phyloP scores from a whole-genome alignment of 306 rosid genomes.

The Cicer judaicum region DNA sequence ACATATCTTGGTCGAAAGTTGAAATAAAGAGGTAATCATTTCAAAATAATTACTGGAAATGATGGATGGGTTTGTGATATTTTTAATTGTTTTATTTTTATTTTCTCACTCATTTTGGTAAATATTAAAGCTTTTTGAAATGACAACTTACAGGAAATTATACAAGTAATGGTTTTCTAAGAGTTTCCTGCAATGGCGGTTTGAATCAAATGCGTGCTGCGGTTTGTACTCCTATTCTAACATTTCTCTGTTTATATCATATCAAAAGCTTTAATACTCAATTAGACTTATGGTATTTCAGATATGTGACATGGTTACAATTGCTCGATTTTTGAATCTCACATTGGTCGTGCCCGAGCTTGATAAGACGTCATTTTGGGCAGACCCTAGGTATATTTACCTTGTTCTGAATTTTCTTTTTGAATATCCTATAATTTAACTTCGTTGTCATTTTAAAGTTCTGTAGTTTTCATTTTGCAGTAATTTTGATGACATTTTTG shows the following conservation, averaged over 20 bases:
- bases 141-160: conserved; percentile 70
- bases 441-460: conserved; percentile 45
- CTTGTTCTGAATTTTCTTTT: conserved; percentile 30
- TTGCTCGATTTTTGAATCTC: conserved; percentile 94
- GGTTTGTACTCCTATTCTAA: conserved; percentile 61
- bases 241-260: conserved; percentile 20
- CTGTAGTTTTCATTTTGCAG: conserved; percentile 59
- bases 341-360: conserved; percentile 98
- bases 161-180: conserved; percentile 94
- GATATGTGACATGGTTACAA: conserved; percentile 98
- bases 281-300: conserved; percentile 52
- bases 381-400: conserved; percentile 82
- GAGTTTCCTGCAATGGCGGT: conserved; percentile 98
- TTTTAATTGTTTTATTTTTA: conserved; percentile 4
- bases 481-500: conserved; percentile 91
- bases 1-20: no score
- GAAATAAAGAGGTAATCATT: no score
- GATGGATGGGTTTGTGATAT: neutral
- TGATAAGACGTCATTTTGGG: conserved; percentile 96
- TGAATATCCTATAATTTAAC: conserved; percentile 34
- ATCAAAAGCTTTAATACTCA: conserved; percentile 42
- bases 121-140: conserved; percentile 16
- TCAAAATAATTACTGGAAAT: no score
- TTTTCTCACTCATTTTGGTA: conserved; percentile 32
- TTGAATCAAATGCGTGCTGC: conserved; percentile 99